Evolutionary conservation across 75 land plant species (phyloP).

Genomic region (Picea sitchensis): DNA sequence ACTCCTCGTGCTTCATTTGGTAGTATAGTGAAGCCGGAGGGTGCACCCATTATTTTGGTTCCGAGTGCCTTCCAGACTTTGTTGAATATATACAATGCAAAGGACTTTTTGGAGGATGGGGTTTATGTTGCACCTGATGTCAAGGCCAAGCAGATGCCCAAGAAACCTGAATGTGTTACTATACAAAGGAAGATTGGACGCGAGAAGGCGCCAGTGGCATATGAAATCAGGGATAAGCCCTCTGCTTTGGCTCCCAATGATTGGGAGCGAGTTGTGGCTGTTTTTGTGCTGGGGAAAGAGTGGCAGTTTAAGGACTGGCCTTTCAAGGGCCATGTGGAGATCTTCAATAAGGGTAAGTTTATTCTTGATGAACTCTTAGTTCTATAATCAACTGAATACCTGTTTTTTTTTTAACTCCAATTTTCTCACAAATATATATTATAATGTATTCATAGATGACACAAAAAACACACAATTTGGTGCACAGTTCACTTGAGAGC

Average conservation of each 20-base stretch:
- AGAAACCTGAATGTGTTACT: constrained; percentile 31
- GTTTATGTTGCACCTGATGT: constrained; percentile 43
- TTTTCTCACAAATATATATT: too few relatives aligned
- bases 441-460: too few relatives aligned
- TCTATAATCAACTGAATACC: too few relatives aligned
- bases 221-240: constrained; percentile 46
- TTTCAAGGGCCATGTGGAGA: constrained; percentile 40
- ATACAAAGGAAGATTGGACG: constrained; percentile 52
- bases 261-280: constrained; percentile 53
- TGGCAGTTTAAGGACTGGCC: constrained; percentile 66
- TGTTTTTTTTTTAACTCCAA: too few relatives aligned
- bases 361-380: background rate
- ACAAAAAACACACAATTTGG: too few relatives aligned
- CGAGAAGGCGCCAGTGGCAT: constrained; percentile 26
- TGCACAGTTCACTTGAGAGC: too few relatives aligned
- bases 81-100: constrained; percentile 52
- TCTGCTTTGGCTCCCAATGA: constrained; percentile 30
- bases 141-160: constrained; percentile 26
- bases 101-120: constrained; percentile 58
- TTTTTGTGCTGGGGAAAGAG: constrained; percentile 54
- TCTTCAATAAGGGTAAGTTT: constrained; percentile 45
- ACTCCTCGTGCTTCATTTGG: constrained; percentile 10
- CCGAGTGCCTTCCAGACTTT: constrained; percentile 53
- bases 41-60: constrained; percentile 43
- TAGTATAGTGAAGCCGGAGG: constrained; percentile 15